phyloP scores from a whole-genome alignment of 2,329 filamentous ascomycete species.

The Didymellaceae sp. region DNA sequence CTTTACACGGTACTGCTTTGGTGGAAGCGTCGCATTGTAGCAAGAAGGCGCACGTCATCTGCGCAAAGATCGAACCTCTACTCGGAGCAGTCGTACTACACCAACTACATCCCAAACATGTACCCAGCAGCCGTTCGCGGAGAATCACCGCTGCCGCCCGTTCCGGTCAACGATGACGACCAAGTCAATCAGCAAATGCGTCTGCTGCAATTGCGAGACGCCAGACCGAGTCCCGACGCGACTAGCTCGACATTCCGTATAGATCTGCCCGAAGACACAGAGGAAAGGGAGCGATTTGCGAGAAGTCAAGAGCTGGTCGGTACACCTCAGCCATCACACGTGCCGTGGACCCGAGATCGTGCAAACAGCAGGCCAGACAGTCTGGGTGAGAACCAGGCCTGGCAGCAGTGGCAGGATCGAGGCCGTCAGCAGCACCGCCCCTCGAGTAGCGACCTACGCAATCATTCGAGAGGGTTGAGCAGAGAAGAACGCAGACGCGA shows the following conservation, averaged over 20 bases:
- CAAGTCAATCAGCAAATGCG: conserved; percentile 59
- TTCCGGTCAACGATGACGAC: conserved; percentile 55
- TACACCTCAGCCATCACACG: conserved; percentile 32
- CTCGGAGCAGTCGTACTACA: conserved; percentile 51
- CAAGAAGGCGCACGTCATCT: conserved; percentile 38
- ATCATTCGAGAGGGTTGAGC: conserved; percentile 44
- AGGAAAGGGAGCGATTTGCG: conserved; percentile 32
- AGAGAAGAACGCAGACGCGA: conserved; percentile 50
- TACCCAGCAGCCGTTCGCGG: conserved; percentile 48
- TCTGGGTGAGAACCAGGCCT: conserved; percentile 38
- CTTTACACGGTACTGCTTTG: conserved; percentile 53
- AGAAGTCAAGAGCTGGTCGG: conserved; percentile 42
- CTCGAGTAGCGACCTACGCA: conserved; percentile 29
- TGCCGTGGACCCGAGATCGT: conserved; percentile 31
- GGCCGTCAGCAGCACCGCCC: conserved; percentile 37
- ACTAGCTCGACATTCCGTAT: conserved; percentile 53
- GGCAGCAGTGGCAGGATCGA: conserved; percentile 40
- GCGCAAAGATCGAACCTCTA: conserved; percentile 32
- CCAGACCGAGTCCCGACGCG: conserved; percentile 42
- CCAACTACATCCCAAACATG: conserved; percentile 56
- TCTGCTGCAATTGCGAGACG: conserved; percentile 51
- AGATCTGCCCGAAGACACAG: conserved; percentile 45
- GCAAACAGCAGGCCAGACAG: conserved; percentile 38
- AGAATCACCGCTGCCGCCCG: conserved; percentile 32
- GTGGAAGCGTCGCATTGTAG: conserved; percentile 51